These are phyloP conservation scores for Solanum tarapatanum DNA, from an alignment of 257 asterid species.

Conservation along the genomic window DNA sequence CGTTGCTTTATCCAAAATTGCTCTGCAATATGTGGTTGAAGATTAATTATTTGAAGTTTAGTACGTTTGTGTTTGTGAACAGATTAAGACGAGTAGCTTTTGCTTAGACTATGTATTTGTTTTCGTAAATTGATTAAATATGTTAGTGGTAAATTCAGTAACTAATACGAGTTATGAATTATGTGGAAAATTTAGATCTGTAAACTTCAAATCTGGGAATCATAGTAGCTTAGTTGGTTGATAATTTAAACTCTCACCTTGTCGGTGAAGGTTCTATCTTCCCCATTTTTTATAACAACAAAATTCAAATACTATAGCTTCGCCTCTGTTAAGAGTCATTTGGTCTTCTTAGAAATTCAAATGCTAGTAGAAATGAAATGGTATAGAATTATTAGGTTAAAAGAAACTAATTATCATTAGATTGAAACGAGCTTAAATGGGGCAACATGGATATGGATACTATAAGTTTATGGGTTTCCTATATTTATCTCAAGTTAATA, in stretches of 20 bases:
- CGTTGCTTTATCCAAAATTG: background rate
- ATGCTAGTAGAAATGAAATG: background rate
- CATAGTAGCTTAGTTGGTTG: background rate
- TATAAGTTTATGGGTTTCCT: background rate
- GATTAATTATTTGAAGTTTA: background rate
- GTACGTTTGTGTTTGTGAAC: background rate
- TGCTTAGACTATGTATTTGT: background rate
- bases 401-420: background rate
- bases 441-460: background rate
- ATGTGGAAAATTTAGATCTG: background rate
- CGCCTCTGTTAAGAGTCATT: background rate
- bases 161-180: background rate
- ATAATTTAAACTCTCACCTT: background rate
- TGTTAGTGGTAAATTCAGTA: background rate
- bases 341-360: background rate
- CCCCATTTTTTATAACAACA: too few species aligned
- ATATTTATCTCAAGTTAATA: background rate
- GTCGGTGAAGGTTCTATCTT: background rate
- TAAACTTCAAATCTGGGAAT: background rate
- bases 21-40: background rate
- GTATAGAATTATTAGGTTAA: background rate
- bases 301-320: background rate
- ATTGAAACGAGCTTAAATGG: background rate
- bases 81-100: background rate
- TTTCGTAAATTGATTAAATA: background rate